phyloP scores from a whole-genome alignment of 2,329 filamentous ascomycete species.

The Curvularia sp. region DNA sequence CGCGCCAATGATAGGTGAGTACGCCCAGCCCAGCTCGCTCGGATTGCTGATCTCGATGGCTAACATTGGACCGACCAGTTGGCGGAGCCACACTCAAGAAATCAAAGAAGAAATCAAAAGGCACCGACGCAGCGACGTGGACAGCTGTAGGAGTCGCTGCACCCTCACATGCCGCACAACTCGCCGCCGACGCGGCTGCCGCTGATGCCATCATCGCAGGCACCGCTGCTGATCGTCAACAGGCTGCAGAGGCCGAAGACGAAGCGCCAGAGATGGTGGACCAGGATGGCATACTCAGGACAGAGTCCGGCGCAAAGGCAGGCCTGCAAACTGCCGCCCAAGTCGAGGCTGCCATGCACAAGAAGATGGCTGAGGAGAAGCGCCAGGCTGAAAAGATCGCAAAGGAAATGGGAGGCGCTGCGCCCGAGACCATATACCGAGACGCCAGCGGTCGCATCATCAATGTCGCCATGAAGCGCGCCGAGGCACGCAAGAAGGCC shows the following conservation, averaged over 20 bases:
- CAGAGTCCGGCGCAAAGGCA: conserved; percentile 87
- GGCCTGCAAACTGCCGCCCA: conserved; percentile 85
- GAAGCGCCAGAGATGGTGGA: conserved; percentile 50
- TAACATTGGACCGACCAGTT: conserved; percentile 40
- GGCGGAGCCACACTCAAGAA: conserved; percentile 44
- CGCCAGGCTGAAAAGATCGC: conserved; percentile 53
- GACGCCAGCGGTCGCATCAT: conserved; percentile 95
- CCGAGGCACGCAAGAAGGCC: conserved; percentile 80
- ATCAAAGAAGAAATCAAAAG: conserved; percentile 69
- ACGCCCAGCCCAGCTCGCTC: conserved; percentile 29
- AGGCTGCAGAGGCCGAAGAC: conserved; percentile 58
- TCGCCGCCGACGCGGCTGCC: conserved; percentile 73
- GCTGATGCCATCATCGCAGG: conserved; percentile 81
- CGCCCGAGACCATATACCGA: conserved; percentile 83
- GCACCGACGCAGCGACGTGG: conserved; percentile 60
- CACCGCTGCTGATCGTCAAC: conserved; percentile 69
- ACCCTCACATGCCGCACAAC: conserved; percentile 62
- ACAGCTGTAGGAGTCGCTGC: conserved; percentile 68
- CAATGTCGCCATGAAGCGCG: conserved; percentile 88
- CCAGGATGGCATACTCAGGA: conserved; percentile 60
- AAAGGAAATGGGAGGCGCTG: conserved; percentile 51
- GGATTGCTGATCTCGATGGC: neutral
- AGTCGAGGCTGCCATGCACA: conserved; percentile 65
- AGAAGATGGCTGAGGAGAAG: conserved; percentile 70
- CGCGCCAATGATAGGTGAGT: conserved; percentile 52